phyloP scores from a whole-genome alignment of 2,329 filamentous ascomycete species.

The Emericellopsis cladophorae region DNA sequence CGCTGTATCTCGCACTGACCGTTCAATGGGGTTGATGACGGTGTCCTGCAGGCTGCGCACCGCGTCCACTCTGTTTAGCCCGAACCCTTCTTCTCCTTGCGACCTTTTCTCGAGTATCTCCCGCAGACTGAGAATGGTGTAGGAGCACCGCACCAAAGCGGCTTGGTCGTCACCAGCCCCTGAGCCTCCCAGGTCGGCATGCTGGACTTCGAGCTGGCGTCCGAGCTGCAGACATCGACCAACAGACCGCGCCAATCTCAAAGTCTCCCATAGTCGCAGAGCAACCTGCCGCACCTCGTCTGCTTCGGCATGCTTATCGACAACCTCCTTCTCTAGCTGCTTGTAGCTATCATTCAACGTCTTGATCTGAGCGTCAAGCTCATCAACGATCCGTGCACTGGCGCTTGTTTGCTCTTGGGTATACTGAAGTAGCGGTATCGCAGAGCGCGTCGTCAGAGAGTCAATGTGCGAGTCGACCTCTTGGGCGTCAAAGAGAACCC shows the following conservation, averaged over 20 bases:
- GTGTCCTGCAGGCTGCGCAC: constrained; percentile 58
- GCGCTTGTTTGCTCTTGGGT: constrained; percentile 64
- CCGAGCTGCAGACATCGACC: constrained; percentile 70
- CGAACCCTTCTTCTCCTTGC: constrained; percentile 62
- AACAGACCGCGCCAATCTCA: constrained; percentile 65
- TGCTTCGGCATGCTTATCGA: constrained; percentile 73
- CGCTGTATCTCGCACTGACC: constrained; percentile 56
- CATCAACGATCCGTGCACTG: constrained; percentile 57
- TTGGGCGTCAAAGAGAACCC: constrained; percentile 91
- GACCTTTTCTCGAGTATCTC: constrained; percentile 58
- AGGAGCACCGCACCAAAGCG: constrained; percentile 69
- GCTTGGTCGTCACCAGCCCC: constrained; percentile 53
- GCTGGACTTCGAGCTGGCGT: constrained; percentile 76
- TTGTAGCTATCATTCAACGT: constrained; percentile 75
- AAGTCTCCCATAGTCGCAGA: constrained; percentile 66
- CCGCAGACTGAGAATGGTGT: constrained; percentile 64
- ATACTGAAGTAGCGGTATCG: constrained; percentile 67
- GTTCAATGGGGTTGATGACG: constrained; percentile 60
- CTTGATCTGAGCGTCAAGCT: constrained; percentile 69
- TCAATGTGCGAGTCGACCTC: constrained; percentile 96
- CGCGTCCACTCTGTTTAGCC: constrained; percentile 61
- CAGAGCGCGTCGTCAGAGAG: constrained; percentile 70
- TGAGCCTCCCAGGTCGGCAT: constrained; percentile 45
- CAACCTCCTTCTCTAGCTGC: constrained; percentile 75
- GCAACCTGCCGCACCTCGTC: constrained; percentile 71